Evolutionary conservation across 768 basidiomycete species (phyloP), one percentile per base, ranked within the genome.

Genomic region (Agaricus blazei): DNA sequence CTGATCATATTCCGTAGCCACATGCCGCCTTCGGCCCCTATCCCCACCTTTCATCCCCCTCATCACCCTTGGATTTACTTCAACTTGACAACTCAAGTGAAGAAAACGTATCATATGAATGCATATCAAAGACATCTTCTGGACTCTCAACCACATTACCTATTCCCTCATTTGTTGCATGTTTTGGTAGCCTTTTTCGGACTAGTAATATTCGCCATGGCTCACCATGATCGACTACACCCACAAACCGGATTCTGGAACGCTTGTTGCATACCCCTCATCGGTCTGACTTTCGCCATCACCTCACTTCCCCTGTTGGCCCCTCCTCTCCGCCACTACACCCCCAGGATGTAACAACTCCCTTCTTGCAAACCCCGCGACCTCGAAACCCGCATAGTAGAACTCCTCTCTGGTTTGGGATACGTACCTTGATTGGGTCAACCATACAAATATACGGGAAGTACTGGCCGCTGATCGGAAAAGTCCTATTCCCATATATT

Each of bases 391-490:
- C 11, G 46, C 46, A 47, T 47, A 47, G n/a, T 47, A 47, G 27
- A 27, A 31, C 46, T 28, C 2, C 46, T 47, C n/a, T 28, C 42
- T 43, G 7, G 36, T 8, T 37, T 37, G 36, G 36, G 14, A 14
- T 14, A 37, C 14, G 36, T 14, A 26, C 45, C 24, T 28, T 34
- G 34, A 14, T 48, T 19, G 27, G 14, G 12, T 43, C 46, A 28
- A 27, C 23, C 6, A 47, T 24, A 12, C 6, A 6, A 27, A 8
- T 6, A 9, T 29, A 31, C 29, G 27, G 28, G 37, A 27, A 40
- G 38, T 48, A 42, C 38, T 38, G 24, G 38, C 54, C 24, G 54
- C 48, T 55, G 54, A 55, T 55, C 54, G 40, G 54, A 19, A 19
- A 40, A 48, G 37, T 41, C 23, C 23, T 27, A 26, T n/a, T 42